Evolutionary conservation across 2,329 filamentous ascomycete genomes (phyloP).

Genomic region (Meredithiella fracta): DNA sequence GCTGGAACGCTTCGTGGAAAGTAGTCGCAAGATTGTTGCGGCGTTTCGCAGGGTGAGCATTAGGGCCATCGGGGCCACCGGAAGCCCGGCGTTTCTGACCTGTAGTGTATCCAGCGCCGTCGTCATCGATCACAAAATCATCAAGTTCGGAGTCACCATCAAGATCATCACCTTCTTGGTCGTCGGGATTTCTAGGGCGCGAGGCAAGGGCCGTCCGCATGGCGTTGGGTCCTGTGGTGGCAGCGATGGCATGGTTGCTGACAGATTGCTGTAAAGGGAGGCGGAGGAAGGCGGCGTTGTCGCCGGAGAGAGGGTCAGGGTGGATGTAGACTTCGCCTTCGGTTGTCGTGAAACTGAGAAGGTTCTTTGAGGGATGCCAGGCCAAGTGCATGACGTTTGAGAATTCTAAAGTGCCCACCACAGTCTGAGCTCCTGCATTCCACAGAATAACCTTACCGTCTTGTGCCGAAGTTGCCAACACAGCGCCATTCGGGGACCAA

Average conservation of each 20-base stretch:
- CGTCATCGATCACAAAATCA: conserved; percentile 87
- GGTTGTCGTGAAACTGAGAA: conserved; percentile 78
- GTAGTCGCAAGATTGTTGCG: conserved; percentile 39
- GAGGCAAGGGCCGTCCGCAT: conserved; percentile 19
- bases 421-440: conserved; percentile 75
- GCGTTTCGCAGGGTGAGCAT: conserved; percentile 26
- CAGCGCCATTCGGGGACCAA: conserved; percentile 88
- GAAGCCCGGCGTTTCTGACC: conserved; percentile 35
- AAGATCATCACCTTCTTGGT: conserved; percentile 34
- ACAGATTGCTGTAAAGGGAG: conserved; percentile 49
- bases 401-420: conserved; percentile 64
- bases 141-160: conserved; percentile 44
- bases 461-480: conserved; percentile 56
- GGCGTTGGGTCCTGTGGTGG: conserved; percentile 35
- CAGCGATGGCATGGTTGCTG: conserved; percentile 31
- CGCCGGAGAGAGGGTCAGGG: conserved; percentile 47
- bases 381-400: conserved; percentile 68
- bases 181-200: conserved; percentile 49
- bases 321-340: conserved; percentile 91
- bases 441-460: conserved; percentile 62
- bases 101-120: conserved; percentile 71
- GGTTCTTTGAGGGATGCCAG: conserved; percentile 84
- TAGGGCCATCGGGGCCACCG: conserved; percentile 33
- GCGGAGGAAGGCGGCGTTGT: conserved; percentile 39
- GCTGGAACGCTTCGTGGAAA: conserved; percentile 71